Evolutionary conservation across 176 grass and related monocot species (phyloP), one percentile per base, ranked within the genome.

Genomic region (Bromus sterilis): DNA sequence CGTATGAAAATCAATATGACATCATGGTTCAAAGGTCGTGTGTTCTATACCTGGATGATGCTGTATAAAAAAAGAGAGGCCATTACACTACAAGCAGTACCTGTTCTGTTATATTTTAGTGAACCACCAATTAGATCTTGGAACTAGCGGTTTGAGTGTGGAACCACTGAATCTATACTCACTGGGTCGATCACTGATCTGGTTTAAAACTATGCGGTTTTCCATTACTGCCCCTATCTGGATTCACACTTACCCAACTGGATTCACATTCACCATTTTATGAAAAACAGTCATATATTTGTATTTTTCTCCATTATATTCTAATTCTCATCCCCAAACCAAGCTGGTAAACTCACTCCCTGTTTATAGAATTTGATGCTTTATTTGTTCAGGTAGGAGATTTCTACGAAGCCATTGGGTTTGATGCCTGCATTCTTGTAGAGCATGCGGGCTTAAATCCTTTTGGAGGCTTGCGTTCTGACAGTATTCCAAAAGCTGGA

Each of bases 371-470:
- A 78, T 71, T 36, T 43, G 15, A 68, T 75, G 39, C 40, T 82
- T 80, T 40, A 53, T 55, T 60, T 82, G 51, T 85, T 82, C 84
- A 98, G 95, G 95, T 98, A 71, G 95, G 95, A 77, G 95, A 98
- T 31, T 98, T 98, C 74, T 98, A 98, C 13, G 95, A 98, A 77
- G 92, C 95, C 43, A 56, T 98, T 79, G 95, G 95, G 46, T 98
- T 98, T 89, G 95, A 98, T 91, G 95, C 92, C 35, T 98, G 95
- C 85, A 91, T 98, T 81, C 92, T 98, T 57, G 92, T 98, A 68
- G 95, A 98, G 82, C 83, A 94, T 86, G 95, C 92, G 13, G 95
- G 95, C 71, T 86, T 98, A 91, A 98, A 98, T 92, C 95, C 95
- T 81, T 94, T 94, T 70, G 95, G 92, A 73, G 95, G 95, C 57